Evolutionary conservation across 169 alveolate species (phyloP).

Genomic region (Neospora caninum): DNA sequence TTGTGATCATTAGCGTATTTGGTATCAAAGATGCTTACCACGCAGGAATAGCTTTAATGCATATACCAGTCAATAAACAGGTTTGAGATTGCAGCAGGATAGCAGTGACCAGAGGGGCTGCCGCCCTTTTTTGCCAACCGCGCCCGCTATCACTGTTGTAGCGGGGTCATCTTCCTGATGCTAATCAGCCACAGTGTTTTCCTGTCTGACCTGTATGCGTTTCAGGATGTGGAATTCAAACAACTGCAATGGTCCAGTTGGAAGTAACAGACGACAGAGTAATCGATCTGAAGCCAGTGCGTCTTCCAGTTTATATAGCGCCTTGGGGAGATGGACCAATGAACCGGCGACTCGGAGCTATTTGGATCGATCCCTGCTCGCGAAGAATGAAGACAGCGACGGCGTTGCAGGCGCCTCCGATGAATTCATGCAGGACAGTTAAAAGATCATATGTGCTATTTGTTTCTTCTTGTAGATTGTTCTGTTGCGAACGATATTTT

Average conservation of each 20-base stretch:
- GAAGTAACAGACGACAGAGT: too few species aligned
- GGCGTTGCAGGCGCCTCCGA: background rate
- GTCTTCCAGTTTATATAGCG: background rate
- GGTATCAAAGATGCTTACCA: too few species aligned
- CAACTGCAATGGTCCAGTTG: too few species aligned
- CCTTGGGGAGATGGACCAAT: background rate
- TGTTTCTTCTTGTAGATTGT: background rate
- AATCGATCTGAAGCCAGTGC: too few species aligned
- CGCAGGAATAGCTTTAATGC: too few species aligned
- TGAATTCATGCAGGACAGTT: background rate
- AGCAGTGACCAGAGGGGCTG: too few species aligned
- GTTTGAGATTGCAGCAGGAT: too few species aligned
- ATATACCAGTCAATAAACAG: too few species aligned
- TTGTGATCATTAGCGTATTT: too few species aligned
- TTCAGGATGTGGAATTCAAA: conserved; percentile 3
- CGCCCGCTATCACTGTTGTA: too few species aligned
- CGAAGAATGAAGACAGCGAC: background rate
- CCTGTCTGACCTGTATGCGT: background rate
- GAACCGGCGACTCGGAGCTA: background rate
- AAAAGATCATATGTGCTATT: background rate
- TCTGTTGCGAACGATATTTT: background rate
- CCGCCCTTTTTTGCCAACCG: too few species aligned
- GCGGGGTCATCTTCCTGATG: too few species aligned
- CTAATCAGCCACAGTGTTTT: background rate
- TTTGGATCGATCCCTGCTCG: background rate